Conservation (phyloP, 805 yeast genomes). For the Wickerhamiella sergipiensis region DNA sequence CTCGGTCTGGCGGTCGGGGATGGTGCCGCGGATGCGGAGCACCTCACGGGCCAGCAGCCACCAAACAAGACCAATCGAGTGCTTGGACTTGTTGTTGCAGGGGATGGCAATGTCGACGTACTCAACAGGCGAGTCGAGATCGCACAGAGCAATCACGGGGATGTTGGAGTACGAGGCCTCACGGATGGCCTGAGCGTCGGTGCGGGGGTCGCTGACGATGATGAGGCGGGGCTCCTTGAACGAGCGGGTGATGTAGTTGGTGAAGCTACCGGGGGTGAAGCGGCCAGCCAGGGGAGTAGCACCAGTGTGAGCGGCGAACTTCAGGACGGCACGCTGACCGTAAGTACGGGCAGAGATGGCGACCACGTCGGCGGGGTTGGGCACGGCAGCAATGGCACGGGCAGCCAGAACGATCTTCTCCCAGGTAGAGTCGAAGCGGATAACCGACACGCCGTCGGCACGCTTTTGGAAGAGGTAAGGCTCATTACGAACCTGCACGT, state of each 20-base stretch:
- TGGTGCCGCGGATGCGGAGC: conserved; percentile 94
- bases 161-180: conserved; percentile 99
- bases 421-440: conserved; percentile 99
- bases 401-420: conserved; percentile 99
- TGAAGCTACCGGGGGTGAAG: conserved; percentile 99
- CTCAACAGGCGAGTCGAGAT: conserved; percentile 98
- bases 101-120: conserved; percentile 99
- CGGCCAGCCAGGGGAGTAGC: conserved; percentile 99
- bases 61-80: conserved; percentile 99
- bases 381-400: conserved; percentile 98
- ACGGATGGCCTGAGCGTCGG: conserved; percentile 99
- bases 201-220: conserved; percentile 99
- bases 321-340: conserved; percentile 99
- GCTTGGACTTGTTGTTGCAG: conserved; percentile 99
- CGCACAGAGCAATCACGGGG: conserved; percentile 98
- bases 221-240: conserved; percentile 99
- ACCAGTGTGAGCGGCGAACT: conserved; percentile 99
- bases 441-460: conserved; percentile 98
- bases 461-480: conserved; percentile 31
- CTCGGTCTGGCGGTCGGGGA: conserved; percentile 89
- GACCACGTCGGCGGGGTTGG: conserved; percentile 96
- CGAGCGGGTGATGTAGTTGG: conserved; percentile 99
- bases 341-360: conserved; percentile 98
- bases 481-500: conserved; percentile 65
- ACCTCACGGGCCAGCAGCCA: conserved; percentile 99